A percentile compares a stretch with the other conserved stretches of the same genome.
Evolutionary conservation across 1,284 basidiomycete genomes (phyloP).

Genomic region (Ustilago xerochloae): DNA sequence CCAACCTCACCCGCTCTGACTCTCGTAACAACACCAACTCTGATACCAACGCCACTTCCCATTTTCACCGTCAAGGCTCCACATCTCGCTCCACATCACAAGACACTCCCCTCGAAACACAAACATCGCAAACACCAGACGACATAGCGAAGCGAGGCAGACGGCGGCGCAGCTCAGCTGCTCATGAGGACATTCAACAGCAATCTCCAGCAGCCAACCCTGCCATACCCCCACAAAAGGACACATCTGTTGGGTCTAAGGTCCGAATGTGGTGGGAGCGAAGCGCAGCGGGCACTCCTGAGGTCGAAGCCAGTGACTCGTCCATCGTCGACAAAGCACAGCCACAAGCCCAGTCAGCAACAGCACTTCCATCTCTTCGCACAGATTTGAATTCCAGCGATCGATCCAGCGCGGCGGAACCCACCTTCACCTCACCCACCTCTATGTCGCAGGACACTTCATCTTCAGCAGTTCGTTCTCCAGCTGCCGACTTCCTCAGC

Average conservation of each 20-base stretch:
- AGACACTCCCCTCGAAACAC: neutral
- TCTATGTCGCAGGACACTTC: constrained; percentile 12
- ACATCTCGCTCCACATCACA: constrained; percentile 12
- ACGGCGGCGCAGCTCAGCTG: constrained; percentile 38
- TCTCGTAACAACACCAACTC: constrained; percentile 24
- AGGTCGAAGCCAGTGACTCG: constrained; percentile 8
- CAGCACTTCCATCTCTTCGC: constrained; percentile 10
- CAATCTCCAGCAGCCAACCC: neutral
- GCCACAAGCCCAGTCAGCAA: neutral
- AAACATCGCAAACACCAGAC: neutral
- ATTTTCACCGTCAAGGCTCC: neutral
- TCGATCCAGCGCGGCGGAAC: constrained; percentile 2
- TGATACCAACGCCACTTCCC: constrained; percentile 12
- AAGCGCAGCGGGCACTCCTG: constrained; percentile 25
- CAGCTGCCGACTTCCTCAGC: constrained; percentile 81
- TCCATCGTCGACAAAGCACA: constrained; percentile 18
- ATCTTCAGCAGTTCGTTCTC: constrained; percentile 61
- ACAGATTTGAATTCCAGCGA: constrained; percentile 7
- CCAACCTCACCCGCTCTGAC: constrained; percentile 35
- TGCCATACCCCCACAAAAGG: constrained; percentile 25
- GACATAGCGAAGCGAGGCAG: constrained; percentile 29
- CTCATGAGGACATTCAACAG: constrained; percentile 3
- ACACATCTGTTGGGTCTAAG: constrained; percentile 39
- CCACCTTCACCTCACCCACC: constrained; percentile 9
- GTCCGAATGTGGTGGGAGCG: constrained; percentile 55